Evolutionary conservation across 331 rosid genomes (phyloP), one percentile per base, ranked within the genome.

Genomic region (Quercus tomentella): DNA sequence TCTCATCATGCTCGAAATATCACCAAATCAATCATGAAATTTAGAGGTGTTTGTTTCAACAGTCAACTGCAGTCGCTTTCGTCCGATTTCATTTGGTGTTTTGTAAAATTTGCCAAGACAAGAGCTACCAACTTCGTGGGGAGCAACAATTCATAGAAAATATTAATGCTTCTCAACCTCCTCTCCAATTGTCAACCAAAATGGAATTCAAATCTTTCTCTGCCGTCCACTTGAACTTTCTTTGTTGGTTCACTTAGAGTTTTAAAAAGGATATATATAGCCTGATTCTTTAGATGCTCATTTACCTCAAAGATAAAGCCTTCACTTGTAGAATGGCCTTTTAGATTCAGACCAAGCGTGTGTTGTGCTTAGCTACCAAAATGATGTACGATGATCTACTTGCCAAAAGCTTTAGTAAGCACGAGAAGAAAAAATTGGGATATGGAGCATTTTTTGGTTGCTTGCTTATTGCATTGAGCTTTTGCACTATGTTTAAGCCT

Each of bases 321-420:
- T 41, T 25, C 23, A 76, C 76, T 58, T 58, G 65, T 76, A 65
- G 25, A 35, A 77, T 79, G 84, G 78, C 80, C 70, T 85, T 85
- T 30, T 72, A 76, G 28, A 56, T 52, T 25, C 70, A 58, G 80
- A 82, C 4, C 82, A 5, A 57, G 77, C 78, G 73, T 35, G 73
- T 35, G 73, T 21, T 55, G 56, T 56, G 76, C 17, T 76, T 62
- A 62, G 60, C 41, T 35, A 65, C 65, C 23, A 55, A 81, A 80
- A 86, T 80, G 88, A 80, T 82, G 88, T 92, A 92, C 57, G 71
- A 94, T 76, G 77, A 91, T 26, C 80, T 94, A 66, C 79, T 94
- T 31, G 82, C 96, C 55, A 89, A 90, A 82, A 94, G 98, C 91
- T 94, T 94, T 74, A 90, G 91, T 71, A 81, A 83, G 84, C 86